A percentile compares a stretch with the other conserved stretches of the same genome.
phyloP scores from a whole-genome alignment of 1,139 yeast species.

The Protomyces macrosporus region DNA sequence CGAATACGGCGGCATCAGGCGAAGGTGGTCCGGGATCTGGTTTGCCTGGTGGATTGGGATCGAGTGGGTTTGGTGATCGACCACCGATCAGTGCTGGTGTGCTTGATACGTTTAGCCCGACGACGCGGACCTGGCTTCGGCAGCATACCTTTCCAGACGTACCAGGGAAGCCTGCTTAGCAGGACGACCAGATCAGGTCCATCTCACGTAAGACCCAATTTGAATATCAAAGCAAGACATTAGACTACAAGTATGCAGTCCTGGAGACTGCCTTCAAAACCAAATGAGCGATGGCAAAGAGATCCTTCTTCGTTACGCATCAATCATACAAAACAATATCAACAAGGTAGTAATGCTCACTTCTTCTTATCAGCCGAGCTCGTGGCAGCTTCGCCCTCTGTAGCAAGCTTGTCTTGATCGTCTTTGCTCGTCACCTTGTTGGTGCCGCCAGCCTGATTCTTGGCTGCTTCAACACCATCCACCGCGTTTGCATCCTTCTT shows the following conservation, averaged over 20 bases:
- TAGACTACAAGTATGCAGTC: too few relatives aligned
- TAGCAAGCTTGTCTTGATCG: not conserved
- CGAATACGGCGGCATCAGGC: not conserved
- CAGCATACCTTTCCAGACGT: not conserved
- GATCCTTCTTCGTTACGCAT: not conserved
- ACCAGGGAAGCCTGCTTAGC: too few relatives aligned
- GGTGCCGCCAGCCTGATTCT: conserved; percentile 9
- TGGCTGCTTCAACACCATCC: conserved; percentile 10
- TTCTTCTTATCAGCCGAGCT: conserved; percentile 20
- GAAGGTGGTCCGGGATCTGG: too few relatives aligned
- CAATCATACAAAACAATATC: not conserved
- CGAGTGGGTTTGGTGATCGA: not conserved
- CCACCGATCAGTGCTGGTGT: conserved; percentile 25
- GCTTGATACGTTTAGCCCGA: conserved; percentile 23
- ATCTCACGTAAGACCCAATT: too few relatives aligned
- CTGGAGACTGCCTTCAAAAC: too few relatives aligned
- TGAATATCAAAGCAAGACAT: too few relatives aligned
- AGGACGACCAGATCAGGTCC: too few relatives aligned
- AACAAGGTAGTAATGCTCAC: not conserved
- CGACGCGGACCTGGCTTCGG: conserved; percentile 16
- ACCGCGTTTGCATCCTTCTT: conserved; percentile 3
- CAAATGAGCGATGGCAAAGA: too few relatives aligned
- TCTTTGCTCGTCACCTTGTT: conserved; percentile 20
- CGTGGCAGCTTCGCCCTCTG: conserved; percentile 14
- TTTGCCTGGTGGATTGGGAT: not conserved